Evolutionary conservation across 1,284 basidiomycete species (phyloP), one percentile per base, ranked within the genome.

Genomic region (Microbotryomycetes sp.): DNA sequence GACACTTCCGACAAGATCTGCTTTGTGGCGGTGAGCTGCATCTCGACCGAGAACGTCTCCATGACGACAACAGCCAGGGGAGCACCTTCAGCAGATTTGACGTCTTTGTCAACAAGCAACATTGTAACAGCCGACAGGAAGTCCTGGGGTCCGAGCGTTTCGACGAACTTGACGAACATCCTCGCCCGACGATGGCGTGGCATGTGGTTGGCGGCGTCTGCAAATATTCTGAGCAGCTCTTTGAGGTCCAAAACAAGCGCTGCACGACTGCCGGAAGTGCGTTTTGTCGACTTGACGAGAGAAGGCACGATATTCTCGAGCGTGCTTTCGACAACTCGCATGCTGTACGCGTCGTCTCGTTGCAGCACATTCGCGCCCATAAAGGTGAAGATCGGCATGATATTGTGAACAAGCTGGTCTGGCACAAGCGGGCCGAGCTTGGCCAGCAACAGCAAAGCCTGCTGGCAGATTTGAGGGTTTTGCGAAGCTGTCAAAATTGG

Each of bases 351-450:
- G 73, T 99, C 96, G 72, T 99, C 96, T 50, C 93, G 82, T 74
- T 97, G 92, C 78, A 98, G 87, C 24, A 97, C 86, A 62, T 91
- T 91, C 7, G 91, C 89, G 28, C 96, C 94, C 87, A 98, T 97
- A 78, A 97, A 98, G 0, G 94, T 97, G 78, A 99, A 97, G 60
- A 99, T 87, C 5, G 96, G 93, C 91, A 98, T 97, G 62, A 97
- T 83, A 71, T 96, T 92, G 74, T 91, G 91, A 29, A 97, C 80
- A 16, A 96, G 90, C 7, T 89, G 87, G 61, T 94, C 91, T 0
- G 93, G 92, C 0, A 87, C 85, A 49, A 97, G 79, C 30, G 85
- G 82, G 1, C 91, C 89, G 54, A 98, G 78, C 64, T 82, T 86
- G 3, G 91, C 86, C 75, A 97, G 86, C 28, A 97, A 81, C n/a